phyloP scores from a whole-genome alignment of 306 rosid species.

The Lagenaria siceraria region DNA sequence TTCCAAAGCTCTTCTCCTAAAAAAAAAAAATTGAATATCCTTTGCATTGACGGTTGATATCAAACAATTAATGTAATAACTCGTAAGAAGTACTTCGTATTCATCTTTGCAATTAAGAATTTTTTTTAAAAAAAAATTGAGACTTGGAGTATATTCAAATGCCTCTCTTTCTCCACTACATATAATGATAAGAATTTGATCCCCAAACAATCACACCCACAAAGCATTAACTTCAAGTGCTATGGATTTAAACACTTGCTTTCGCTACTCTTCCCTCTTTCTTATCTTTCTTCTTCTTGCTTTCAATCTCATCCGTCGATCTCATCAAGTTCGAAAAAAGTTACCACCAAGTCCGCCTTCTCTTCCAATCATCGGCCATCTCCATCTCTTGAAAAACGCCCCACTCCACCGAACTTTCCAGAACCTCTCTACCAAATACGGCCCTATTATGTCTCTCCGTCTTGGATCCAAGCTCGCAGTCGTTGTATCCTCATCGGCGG shows the following conservation, averaged over 20 bases:
- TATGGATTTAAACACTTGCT: neutral
- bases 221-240: too few species aligned
- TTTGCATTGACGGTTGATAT: too few species aligned
- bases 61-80: too few species aligned
- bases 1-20: too few species aligned
- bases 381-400: conserved; percentile 29
- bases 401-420: conserved; percentile 30
- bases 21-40: too few species aligned
- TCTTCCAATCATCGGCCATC: conserved; percentile 50
- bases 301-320: neutral
- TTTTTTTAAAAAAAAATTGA: too few species aligned
- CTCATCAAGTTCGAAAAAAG: conserved; percentile 5
- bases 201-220: too few species aligned
- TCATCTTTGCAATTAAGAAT: too few species aligned
- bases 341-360: conserved; percentile 42
- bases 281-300: conserved; percentile 15
- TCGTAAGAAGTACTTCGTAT: too few species aligned
- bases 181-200: too few species aligned
- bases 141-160: too few species aligned
- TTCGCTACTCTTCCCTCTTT: neutral
- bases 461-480: conserved; percentile 24
- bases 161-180: too few species aligned
- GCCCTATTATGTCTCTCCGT: conserved; percentile 20
- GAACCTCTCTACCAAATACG: conserved; percentile 29
- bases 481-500: conserved; percentile 35